Conservation (phyloP, 2,329 filamentous ascomycete species). For the Thelonectria discophora region DNA sequence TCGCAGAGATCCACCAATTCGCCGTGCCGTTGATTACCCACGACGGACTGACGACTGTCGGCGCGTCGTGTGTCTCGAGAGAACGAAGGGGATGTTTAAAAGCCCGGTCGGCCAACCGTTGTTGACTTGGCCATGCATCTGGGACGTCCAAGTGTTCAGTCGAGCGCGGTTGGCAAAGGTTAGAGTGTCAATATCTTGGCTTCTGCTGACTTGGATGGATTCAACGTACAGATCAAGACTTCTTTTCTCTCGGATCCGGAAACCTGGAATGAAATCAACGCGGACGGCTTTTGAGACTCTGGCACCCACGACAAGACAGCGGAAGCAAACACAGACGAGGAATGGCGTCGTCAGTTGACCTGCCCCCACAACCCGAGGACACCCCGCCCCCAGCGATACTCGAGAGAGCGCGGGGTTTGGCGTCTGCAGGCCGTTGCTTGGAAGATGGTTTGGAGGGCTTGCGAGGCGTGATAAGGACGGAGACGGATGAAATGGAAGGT, state of each 20-base stretch:
- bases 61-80: slow-evolving; percentile 5
- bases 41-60: slow-evolving; percentile 2
- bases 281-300: background rate
- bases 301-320: background rate
- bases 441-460: slow-evolving; percentile 26
- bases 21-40: slow-evolving; percentile 22
- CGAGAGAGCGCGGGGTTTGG: slow-evolving; percentile 39
- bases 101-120: slow-evolving; percentile 39
- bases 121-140: slow-evolving; percentile 23
- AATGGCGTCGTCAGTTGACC: slow-evolving; percentile 39
- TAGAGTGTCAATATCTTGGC: slow-evolving; percentile 14
- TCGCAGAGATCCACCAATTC: slow-evolving; percentile 36
- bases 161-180: slow-evolving; percentile 18
- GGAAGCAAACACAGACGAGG: background rate
- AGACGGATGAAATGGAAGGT: slow-evolving; percentile 19
- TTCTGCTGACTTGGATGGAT: background rate
- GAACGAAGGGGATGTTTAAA: slow-evolving; percentile 24
- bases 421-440: slow-evolving; percentile 29
- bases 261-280: background rate
- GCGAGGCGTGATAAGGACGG: slow-evolving; percentile 13
- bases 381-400: slow-evolving; percentile 34
- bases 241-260: background rate
- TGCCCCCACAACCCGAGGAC: slow-evolving; percentile 39
- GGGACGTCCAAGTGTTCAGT: slow-evolving; percentile 22
- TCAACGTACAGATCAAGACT: background rate